These are phyloP conservation scores for Zostera marina DNA, from an alignment of 116 monocot genomes.

Conservation along the genomic window DNA sequence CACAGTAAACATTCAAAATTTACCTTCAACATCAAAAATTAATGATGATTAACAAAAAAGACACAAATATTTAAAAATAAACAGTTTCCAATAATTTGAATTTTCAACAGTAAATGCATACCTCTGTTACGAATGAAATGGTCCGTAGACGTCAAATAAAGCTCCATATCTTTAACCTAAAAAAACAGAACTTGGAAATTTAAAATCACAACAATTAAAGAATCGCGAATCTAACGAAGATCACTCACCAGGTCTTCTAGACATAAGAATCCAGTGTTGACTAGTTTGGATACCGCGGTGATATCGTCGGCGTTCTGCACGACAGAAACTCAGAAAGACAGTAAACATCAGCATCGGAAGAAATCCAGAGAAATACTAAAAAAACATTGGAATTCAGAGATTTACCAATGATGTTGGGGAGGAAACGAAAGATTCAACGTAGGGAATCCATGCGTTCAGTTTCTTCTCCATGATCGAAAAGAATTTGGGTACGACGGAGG, in stretches of 20 bases:
- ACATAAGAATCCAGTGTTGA: conserved; percentile 40
- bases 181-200: neutral
- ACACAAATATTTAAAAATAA: neutral
- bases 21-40: neutral
- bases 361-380: neutral
- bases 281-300: conserved; percentile 32
- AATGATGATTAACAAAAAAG: no score
- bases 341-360: neutral
- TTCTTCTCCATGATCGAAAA: conserved; percentile 27
- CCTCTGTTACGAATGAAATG: conserved; percentile 65
- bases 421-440: conserved; percentile 56
- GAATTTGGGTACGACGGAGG: no score
- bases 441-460: conserved; percentile 28
- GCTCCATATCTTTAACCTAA: conserved; percentile 52
- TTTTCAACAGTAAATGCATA: conserved; percentile 12
- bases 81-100: neutral
- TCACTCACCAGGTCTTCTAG: conserved; percentile 49
- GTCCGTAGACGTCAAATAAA: conserved; percentile 69
- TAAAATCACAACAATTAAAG: neutral
- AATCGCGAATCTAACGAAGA: neutral
- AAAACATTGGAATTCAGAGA: neutral
- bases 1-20: neutral
- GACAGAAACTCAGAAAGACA: neutral
- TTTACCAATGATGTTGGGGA: conserved; percentile 4
- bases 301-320: conserved; percentile 41